These are phyloP conservation scores for Tylopilus plumbeoviolaceoides DNA, from an alignment of 768 basidiomycete genomes.

Conservation along the genomic window DNA sequence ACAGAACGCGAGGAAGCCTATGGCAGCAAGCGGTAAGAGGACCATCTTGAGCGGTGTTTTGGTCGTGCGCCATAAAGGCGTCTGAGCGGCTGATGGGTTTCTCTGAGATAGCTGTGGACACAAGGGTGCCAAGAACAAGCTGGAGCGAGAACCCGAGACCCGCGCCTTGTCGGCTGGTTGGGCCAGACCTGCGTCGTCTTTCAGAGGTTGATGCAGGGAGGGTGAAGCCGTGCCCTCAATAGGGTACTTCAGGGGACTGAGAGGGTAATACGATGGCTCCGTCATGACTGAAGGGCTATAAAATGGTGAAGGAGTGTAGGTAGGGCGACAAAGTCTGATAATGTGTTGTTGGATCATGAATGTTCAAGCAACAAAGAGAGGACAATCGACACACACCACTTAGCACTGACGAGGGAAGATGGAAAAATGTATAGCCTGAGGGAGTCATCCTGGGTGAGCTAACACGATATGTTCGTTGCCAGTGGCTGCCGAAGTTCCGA, in stretches of 20 bases:
- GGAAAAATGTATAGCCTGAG: no score
- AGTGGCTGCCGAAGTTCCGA: no score
- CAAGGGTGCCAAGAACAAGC: conserved; percentile 4
- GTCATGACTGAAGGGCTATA: conserved; percentile 7
- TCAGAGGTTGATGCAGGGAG: not conserved
- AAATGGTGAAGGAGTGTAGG: conserved; percentile 9
- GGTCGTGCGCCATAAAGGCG: conserved; percentile 6
- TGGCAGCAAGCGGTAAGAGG: conserved; percentile 24
- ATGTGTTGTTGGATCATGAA: not conserved
- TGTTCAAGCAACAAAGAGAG: not conserved
- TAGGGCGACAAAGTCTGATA: not conserved
- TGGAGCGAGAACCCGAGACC: not conserved
- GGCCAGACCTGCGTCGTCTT: not conserved
- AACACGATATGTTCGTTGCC: no score
- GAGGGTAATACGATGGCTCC: conserved; percentile 19
- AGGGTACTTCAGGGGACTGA: conserved; percentile 6
- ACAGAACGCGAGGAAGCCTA: conserved; percentile 29
- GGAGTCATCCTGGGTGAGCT: no score
- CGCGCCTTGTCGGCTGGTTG: not conserved
- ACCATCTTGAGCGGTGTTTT: conserved; percentile 12
- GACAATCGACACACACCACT: not conserved
- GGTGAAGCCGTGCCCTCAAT: not conserved
- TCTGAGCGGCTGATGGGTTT: not conserved
- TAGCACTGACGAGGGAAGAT: not conserved
- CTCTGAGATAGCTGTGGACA: conserved; percentile 1